Base-by-base conservation (phyloP, 2,329 filamentous ascomycete species). In the Colletotrichum limetticola region DNA sequence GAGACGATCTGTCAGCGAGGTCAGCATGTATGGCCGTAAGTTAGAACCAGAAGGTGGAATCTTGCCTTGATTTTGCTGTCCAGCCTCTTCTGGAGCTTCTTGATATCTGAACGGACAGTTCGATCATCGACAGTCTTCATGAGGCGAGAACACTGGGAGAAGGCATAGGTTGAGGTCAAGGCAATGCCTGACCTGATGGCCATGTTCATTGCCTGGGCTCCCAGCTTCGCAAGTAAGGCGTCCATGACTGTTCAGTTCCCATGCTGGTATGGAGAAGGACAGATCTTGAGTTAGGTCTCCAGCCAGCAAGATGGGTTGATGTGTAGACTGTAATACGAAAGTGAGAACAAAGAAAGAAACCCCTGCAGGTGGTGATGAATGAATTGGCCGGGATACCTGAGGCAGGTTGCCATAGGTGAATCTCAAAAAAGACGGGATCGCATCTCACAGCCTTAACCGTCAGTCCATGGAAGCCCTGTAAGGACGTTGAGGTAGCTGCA, bases 151-250 rank as follows among this genome's bases (percentile, higher is more conserved):
- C 93, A 95, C 82, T 98, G 95, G 71, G 90, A 90, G 75, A 98
- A 88, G n/a, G 95, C 94, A 84, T 95, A 97, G 52, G 89, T 91
- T 65, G 94, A 95, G 2, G 95, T 98, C 76, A 98, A 89, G 61
- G 93, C 91, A 76, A 98, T 92, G 62, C 95, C 95, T 22, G 95
- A 95, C 62, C 94, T 88, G 78, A 98, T 95, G 80, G 95, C 95
- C 89, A 97, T 97, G 84, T 95, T 97, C 89, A 97, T 92, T 62
- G 94, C 94, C 84, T 97, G 94, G 61, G 86, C 82, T 74, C 88
- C 88, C 71, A 91, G 80, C 57, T 83, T 82, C 62, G 86, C 79
- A 70, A 91, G 82, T 74, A 91, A 86, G 66, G 87, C 87, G 80
- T 97, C 95, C 95, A 97, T 97, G 71, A 78, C 87, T 80, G 74